Base-by-base conservation (phyloP, 2,329 filamentous ascomycete genomes). In the Paracorniculantispora psalliotae region DNA sequence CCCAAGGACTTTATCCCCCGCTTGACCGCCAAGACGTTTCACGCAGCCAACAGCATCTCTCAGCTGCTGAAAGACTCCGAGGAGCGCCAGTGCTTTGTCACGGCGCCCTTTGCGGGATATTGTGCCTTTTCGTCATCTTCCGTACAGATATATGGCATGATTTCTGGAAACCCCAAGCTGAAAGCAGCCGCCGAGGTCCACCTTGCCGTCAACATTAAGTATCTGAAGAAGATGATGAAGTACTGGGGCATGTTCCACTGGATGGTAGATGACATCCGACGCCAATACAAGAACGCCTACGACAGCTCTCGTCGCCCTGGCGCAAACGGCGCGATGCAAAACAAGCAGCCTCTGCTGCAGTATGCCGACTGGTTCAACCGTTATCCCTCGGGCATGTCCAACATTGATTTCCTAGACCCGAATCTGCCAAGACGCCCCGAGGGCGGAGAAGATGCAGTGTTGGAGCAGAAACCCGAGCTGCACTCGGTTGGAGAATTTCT, bases 171-270 rank as follows among this genome's bases (percentile, higher is more conserved):
- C 64, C 77, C 86, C 15, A 77, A 84, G 12, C 81, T 96, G 52
- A 90, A 96, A 70, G 81, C 83, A 13, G 83, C 84, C 9, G 91
- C 91, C 9, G 96, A 96, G 74, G 85, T 87, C 63, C 92, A 96
- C 67, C 78, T 97, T 17, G 86, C 89, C 1, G 90, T 87, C 63
- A 97, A 96, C 64, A 89, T 97, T 67, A 90, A 89, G 68, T 97
- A 94, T 67, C 76, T 99, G 47, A 88, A 89, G 57, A 94, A 91
- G 73, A 96, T 97, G 90, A 97, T 96, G 78, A 90, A 90, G 61
- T 92, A 94, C 68, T 99, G 94, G 94, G 94, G 93, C 61, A 96
- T 97, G 89, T 97, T 97, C 69, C 91, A 96, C 70, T 97, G 92
- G 76, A 92, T 97, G 83, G 88, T 91, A 1, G 92, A 97, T 70